Evolutionary conservation across 2,329 filamentous ascomycete species (phyloP), one percentile per base, ranked within the genome.

Genomic region (Phaeosphaeria sp.): DNA sequence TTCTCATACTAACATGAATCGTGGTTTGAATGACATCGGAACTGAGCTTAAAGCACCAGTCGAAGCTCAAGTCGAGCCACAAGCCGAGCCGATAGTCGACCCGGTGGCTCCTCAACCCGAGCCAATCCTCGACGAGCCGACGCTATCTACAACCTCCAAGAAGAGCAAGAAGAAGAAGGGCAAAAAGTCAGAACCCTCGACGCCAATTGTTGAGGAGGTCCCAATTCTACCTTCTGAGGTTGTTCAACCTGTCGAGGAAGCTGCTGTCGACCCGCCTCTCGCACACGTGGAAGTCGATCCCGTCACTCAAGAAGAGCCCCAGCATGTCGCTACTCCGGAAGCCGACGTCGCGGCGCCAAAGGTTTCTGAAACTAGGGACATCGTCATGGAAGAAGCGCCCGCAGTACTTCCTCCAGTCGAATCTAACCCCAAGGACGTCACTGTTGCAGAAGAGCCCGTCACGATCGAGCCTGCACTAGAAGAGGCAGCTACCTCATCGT

Each of bases 121-220:
- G 20, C 20, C 47, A 39, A 17, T 15, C 6, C 13, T 40, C 6
- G 18, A 42, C 13, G 47, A 49, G 20, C 13, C 15, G 15, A 20
- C 9, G 6, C 18, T 25, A 11, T 30, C 33, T 2, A n/a, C 20
- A 6, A 9, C 30, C 21, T 42, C 47, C 39, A 66, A 66, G 57
- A 73, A 73, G 44, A 42, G 66, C 60, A 33, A 73, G 30, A 36
- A 36, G 30, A 36, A 71, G 63, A 72, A 70, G 60, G 63, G 57
- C 20, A 74, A 71, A 53, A 64, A 67, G 25, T 64, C 64, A n/a
- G 61, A 49, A 13, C 22, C 48, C 17, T 45, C 47, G 21, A 64
- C 63, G 18, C 39, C 39, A 36, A 9, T 47, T 17, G 15, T 13
- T 17, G 30, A 53, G n/a, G 43, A 47, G 20, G 42, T 22, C 11